Base-by-base conservation (phyloP, 805 yeast species). In the Ascoidea rubescens region DNA sequence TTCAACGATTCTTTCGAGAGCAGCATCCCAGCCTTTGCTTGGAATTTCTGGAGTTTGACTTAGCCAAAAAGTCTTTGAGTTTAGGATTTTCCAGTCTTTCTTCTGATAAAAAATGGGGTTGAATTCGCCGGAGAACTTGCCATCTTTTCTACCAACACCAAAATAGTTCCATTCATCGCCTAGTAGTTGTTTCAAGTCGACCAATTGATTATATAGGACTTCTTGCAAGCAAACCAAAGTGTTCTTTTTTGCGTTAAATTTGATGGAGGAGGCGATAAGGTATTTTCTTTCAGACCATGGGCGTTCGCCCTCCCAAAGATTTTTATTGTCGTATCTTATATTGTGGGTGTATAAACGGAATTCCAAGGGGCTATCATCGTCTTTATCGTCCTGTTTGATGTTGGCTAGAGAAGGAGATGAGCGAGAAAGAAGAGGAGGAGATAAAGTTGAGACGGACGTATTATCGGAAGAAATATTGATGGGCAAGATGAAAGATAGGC, bases 31-130 rank as follows among this genome's bases (percentile, higher is more conserved):
- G 5, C 76, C 78, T 48, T 57, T 64, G 14, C 79, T 71, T 1
- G 83, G 80, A n/a, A 58, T 63, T 48, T 70, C 72, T 1, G 84
- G 84, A 3, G 80, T 77, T 16, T 69, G 67, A 55, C 79, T 72
- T 12, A 79, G 63, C 84, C 84, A 79, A 51, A 68, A 68, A 7
- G 77, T 71, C 21, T 71, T 68, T n/a, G 66, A 59, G 10, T 70
- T 67, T 5, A 73, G 51, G 44, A 75, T 56, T 44, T 64, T 59
- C 65, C 77, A 72, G 14, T 67, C 67, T 0, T 64, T 51, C 5
- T 57, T 57, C 37, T 71, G 64, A 60, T 66, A 77, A 33, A 73
- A 60, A 8, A 79, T 65, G 1, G 82, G 80, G 4, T 77, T 65
- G 54, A 65, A 77, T 57, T 79, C 84, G 12, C 83, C 82, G 5